Base-by-base conservation (phyloP, 192 early-diverging fungal genomes). In the Coemansia brasiliensis region DNA sequence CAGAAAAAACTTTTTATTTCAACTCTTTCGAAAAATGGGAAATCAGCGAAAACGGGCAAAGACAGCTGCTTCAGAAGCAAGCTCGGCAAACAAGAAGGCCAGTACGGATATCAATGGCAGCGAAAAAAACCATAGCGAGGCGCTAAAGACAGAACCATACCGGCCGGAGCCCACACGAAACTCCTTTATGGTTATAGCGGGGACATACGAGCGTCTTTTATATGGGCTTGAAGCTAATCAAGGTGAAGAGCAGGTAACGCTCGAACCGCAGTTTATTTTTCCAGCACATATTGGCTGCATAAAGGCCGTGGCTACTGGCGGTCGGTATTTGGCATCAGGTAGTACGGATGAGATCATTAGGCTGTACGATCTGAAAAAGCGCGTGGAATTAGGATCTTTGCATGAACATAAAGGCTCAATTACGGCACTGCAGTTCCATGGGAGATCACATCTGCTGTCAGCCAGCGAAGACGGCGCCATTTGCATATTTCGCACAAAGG, bases 131-230 rank as follows among this genome's bases (percentile, higher is more conserved):
- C 15, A 27, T 11, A 51, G 3, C 39, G 32, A 44, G 48, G 21
- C 38, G 24, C n/a, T 1, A 3, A 42, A n/a, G 17, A 16, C 40
- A 42, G 40, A 17, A 8, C 5, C 15, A 42, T 3, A 3, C 4
- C 40, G 8, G 15, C 40, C 40, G 8, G 54, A 58, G 49, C 56
- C 61, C 6, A 67, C 71, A 21, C 59, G 57, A 25, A 61, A 63
- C n/a, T 39, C 61, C 25, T 75, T 82, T 25, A 17, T 82, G 37
- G 55, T 71, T 37, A 39, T 72, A 12, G 84, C 83, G 7, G 97
- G 97, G 55, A 94, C 94, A 22, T 99, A 99, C 69, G 97, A 99
- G 72, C 87, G 95, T 12, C 83, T 98, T 20, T 81, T 99, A n/a
- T 99, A 98, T 67, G 96, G 94, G 10, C 73, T 98, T 22, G 86